Evolutionary conservation across 305 asterid species (phyloP), one percentile per base, ranked within the genome.

Genomic region (Fraxinus dipetala): DNA sequence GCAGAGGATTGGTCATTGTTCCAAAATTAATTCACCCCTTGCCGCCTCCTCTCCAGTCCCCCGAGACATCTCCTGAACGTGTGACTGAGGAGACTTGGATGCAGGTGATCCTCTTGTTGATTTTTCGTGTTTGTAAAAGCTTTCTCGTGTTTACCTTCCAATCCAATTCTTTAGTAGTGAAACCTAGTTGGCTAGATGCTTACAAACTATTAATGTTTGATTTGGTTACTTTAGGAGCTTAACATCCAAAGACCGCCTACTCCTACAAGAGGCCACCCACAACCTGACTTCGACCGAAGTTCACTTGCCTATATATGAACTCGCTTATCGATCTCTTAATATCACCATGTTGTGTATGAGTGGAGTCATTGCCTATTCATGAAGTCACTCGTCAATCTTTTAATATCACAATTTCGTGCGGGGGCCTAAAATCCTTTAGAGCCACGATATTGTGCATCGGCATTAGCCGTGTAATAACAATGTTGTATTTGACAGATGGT

Each of bases 221-320:
- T 81, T 79, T 69, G 79, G 13, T 84, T 84, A 80, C 31, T 76
- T 35, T 80, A 96, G 99, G 98, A 96, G 88, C 99, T 96, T 31
- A 96, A 96, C 86, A 96, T 92, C 83, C 98, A 96, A 89, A 89
- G 99, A 87, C 98, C 99, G 43, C 99, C 99, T 16, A 96, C 99
- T 75, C 98, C 99, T 26, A 96, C 98, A 1, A 89, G 98, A 84
- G 99, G 99, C 6, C 97, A 93, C 35, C 99, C 99, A 16, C 99
- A 96, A 81, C 98, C 98, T 10, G 97, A 96, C 38, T 94, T 81
- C 51, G 98, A 96, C 83, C 92, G 98, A 65, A 89, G 85, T 82
- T 96, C 99, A 67, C 98, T 96, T 54, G 98, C 98, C 83, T 93
- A 93, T 83, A 96, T 95, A 81, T 95, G 88, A 90, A 2, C 40